These are phyloP conservation scores for Tolypocladium album DNA, from an alignment of 2,329 filamentous ascomycete species.

Conservation along the genomic window DNA sequence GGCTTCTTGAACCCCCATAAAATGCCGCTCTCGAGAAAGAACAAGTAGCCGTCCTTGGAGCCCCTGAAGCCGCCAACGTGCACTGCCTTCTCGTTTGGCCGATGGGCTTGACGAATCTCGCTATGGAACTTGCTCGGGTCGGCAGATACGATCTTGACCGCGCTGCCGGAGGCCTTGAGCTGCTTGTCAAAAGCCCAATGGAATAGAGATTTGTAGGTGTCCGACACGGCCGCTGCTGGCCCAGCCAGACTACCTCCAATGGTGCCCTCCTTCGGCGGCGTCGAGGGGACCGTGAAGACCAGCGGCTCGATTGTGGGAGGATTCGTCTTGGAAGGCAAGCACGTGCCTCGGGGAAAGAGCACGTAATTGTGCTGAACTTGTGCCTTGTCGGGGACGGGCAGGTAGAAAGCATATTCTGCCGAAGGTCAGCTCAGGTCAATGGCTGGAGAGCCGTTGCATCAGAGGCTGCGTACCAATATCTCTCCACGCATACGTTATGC, in stretches of 20 bases:
- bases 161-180: slow-evolving; percentile 37
- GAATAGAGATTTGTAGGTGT: slow-evolving; percentile 47
- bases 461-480: slow-evolving; percentile 42
- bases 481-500: slow-evolving; percentile 48
- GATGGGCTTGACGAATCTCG: slow-evolving; percentile 42
- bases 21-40: slow-evolving; percentile 56
- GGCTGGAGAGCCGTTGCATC: background rate
- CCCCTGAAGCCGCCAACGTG: slow-evolving; percentile 57
- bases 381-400: slow-evolving; percentile 54
- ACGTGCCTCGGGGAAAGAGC: slow-evolving; percentile 46
- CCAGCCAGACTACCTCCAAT: slow-evolving; percentile 39
- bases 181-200: slow-evolving; percentile 48
- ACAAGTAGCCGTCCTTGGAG: slow-evolving; percentile 58
- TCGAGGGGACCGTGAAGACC: slow-evolving; percentile 52
- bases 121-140: slow-evolving; percentile 48
- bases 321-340: slow-evolving; percentile 37
- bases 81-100: slow-evolving; percentile 51
- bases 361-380: slow-evolving; percentile 58
- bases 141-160: slow-evolving; percentile 37
- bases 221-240: slow-evolving; percentile 42
- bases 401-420: slow-evolving; percentile 50
- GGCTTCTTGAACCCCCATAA: slow-evolving; percentile 64
- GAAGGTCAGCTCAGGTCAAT: slow-evolving; percentile 4
- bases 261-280: slow-evolving; percentile 48
- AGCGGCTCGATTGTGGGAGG: slow-evolving; percentile 41